Conservation (phyloP, 2,329 filamentous ascomycete species). For the Beauveria bassiana region DNA sequence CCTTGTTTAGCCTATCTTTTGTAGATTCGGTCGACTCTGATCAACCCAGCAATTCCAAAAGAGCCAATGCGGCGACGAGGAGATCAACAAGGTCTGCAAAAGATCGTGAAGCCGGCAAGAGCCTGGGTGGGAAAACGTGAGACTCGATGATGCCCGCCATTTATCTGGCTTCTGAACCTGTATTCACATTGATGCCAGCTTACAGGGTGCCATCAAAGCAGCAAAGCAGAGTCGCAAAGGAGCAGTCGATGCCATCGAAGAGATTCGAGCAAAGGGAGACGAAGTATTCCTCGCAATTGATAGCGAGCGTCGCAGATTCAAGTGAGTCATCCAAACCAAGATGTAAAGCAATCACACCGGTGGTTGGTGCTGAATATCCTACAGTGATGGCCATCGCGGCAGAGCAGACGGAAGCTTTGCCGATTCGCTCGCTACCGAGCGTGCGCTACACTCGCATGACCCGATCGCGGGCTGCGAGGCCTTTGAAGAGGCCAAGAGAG, state of each 20-base stretch:
- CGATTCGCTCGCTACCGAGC: background rate
- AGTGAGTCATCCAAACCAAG: background rate
- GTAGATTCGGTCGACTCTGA: background rate
- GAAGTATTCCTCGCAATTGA: background rate
- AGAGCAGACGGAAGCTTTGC: background rate
- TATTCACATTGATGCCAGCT: background rate
- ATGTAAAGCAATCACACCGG: background rate
- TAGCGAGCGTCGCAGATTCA: background rate
- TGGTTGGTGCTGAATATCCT: background rate
- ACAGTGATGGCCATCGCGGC: background rate
- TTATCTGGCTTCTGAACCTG: background rate
- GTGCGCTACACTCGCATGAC: background rate
- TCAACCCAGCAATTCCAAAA: background rate
- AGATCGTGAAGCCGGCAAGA: background rate
- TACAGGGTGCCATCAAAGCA: background rate
- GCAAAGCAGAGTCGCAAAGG: conserved; percentile 1
- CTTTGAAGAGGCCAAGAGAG: background rate
- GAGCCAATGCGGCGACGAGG: background rate
- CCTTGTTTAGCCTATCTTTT: background rate
- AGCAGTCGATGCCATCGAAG: background rate
- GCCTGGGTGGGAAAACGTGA: background rate
- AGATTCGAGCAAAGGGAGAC: background rate
- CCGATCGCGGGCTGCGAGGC: conserved; percentile 4
- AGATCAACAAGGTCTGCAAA: background rate
- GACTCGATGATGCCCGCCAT: no score